Percentiles rank a stretch among this genome's conserved stretches.
Conservation (phyloP, 768 basidiomycete genomes). For the Lactifluus piperatus region DNA sequence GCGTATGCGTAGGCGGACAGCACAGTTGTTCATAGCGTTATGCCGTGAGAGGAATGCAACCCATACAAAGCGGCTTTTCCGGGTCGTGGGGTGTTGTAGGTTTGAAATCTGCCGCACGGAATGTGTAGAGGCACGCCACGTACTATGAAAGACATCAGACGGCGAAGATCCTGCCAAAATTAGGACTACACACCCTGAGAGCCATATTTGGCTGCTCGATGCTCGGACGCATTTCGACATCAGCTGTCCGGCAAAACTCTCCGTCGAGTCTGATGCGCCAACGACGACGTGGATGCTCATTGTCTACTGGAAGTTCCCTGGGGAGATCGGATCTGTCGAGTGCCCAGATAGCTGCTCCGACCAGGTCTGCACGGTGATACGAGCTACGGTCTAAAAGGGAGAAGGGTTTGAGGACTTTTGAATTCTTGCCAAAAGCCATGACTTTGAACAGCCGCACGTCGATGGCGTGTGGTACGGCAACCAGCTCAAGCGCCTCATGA, state of each 20-base stretch:
- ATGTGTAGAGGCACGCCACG: background rate
- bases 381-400: background rate
- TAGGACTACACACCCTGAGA: constrained; percentile 5
- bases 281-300: background rate
- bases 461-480: background rate
- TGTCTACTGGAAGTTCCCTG: background rate
- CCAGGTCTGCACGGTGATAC: constrained; percentile 1
- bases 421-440: constrained; percentile 10
- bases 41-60: background rate
- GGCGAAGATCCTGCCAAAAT: background rate
- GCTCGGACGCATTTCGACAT: background rate
- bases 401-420: background rate
- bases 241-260: background rate
- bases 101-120: background rate
- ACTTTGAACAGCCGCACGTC: constrained; percentile 14
- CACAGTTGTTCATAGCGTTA: background rate
- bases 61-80: constrained; percentile 2
- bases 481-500: constrained; percentile 1
- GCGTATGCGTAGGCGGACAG: no score
- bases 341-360: constrained; percentile 5
- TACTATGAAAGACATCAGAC: constrained; percentile 1
- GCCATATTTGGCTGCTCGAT: background rate
- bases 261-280: constrained; percentile 11
- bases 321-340: background rate
- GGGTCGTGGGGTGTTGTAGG: background rate